Evolutionary conservation across 176 grass and related monocot genomes (phyloP), one percentile per base, ranked within the genome.

Genomic region (Metroxylon sagu): DNA sequence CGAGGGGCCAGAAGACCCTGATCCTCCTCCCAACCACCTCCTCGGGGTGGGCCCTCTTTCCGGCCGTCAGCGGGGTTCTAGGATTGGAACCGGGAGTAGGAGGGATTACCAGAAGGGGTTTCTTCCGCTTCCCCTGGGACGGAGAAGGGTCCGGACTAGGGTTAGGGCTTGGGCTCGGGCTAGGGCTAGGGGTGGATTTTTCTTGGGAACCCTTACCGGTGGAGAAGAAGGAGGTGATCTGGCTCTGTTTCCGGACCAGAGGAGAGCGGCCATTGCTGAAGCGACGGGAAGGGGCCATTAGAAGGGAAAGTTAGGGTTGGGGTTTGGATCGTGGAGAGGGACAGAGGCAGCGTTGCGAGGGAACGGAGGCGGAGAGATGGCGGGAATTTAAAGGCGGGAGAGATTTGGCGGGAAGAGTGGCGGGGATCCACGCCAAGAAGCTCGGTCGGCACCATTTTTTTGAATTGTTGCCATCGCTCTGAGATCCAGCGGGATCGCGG

Each of bases 141-240:
- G 80, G 82, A 21, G 67, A 71, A 19, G 72, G 64, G 12, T 79
- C 53, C 17, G 57, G 52, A 39, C 60, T 68, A 62, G 59, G 52
- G 65, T 50, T 80, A 52, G 35, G 52, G 31, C 31, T 60, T 18
- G 60, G 54, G 35, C 79, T 71, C 3, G 60, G 14, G 27, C 26
- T 70, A 10, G 57, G 25, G 50, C 18, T 62, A 5, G 70, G 28
- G 18, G 28, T 48, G 43, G 50, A 59, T 59, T 28, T 73, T 73
- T 25, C 17, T 4, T 53, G 64, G 2, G 85, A 73, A 70, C 50
- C 65, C 52, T 68, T 54, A 6, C 51, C 51, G 18, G 29, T 28
- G 64, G 80, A 69, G 80, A 97, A 97, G 62, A 97, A 97, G 73
- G 78, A 52, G 52, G 92, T 97, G 75, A 97, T 91, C 73, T 97